A percentile compares a stretch with the other conserved stretches of the same genome.
Evolutionary conservation across 176 grass and related monocot species (phyloP).

Genomic region (Saccharum officinarum): DNA sequence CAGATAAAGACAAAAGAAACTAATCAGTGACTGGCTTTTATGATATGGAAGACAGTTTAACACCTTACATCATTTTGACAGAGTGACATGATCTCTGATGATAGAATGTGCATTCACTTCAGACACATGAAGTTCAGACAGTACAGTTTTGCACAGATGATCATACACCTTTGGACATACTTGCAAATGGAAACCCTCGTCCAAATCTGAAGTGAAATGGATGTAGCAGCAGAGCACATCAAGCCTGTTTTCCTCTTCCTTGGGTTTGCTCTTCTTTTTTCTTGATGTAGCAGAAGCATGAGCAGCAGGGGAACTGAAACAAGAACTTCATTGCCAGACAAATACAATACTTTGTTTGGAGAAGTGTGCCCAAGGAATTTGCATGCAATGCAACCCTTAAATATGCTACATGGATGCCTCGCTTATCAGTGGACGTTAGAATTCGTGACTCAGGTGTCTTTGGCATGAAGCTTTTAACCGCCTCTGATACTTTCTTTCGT

Average conservation of each 20-base stretch:
- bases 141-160: neutral
- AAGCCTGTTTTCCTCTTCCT: slow-evolving; percentile 18
- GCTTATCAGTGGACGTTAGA: neutral
- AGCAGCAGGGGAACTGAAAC: slow-evolving; percentile 60
- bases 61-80: slow-evolving; percentile 28
- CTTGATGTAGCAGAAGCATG: slow-evolving; percentile 63
- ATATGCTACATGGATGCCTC: slow-evolving; percentile 31
- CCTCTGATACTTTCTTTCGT: slow-evolving; percentile 10
- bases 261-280: slow-evolving; percentile 44
- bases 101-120: neutral
- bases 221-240: neutral
- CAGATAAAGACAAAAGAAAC: slow-evolving; percentile 54
- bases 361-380: neutral
- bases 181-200: neutral
- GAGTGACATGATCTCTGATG: neutral
- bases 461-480: neutral
- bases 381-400: neutral
- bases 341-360: neutral
- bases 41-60: slow-evolving; percentile 21
- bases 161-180: neutral
- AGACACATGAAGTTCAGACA: slow-evolving; percentile 6
- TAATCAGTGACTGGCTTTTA: slow-evolving; percentile 19
- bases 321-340: slow-evolving; percentile 52
- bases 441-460: slow-evolving; percentile 11
- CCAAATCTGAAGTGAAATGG: neutral